Base-by-base conservation (phyloP, 176 grass and related monocot genomes). In the Dactylis glomerata region DNA sequence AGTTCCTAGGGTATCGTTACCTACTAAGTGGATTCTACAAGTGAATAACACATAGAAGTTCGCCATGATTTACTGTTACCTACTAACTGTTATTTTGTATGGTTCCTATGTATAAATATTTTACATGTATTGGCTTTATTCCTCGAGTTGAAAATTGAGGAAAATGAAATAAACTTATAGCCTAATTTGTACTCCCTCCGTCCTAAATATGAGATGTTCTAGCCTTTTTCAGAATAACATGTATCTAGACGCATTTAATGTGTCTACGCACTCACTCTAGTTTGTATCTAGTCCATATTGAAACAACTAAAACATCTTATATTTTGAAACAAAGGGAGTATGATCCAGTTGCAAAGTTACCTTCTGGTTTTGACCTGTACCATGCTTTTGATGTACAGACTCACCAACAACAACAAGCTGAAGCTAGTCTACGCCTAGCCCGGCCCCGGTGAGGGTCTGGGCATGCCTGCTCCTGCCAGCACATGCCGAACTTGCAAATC, bases 391-490 rank as follows among this genome's bases (percentile, higher is more conserved):
- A 27, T 71, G 11, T 77, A 11, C 81, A 99, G 90, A 77, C 84
- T 81, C 91, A 98, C 68, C 85, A 94, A 16, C 93, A 95, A 73
- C 93, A 89, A 78, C 93, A 89, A 81, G 61, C 88, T 79, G 97
- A 99, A 70, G 78, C 90, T 74, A 92, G 82, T 89, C 94, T 96
- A 91, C 88, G 92, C 88, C 85, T 99, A 65, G 97, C 93, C 74
- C 90, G 93, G 96, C 96, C 96, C 93, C 96, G 91, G 28, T 99
- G 77, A 94, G 96, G 93, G 93, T 91, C 89, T 59, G 93, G 91
- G 91, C 88, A 94, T 94, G 97, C 93, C 97, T 99, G 93, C 88
- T 83, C 93, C 84, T 95, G 84, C 84, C 89, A 94, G 92, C 82
- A 38, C 6, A 2, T 12, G 27, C 62, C 22, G 3, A 85, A 68